Evolutionary conservation across 2,329 filamentous ascomycete species (phyloP), one percentile per base, ranked within the genome.

Genomic region (Dothistroma septosporum): DNA sequence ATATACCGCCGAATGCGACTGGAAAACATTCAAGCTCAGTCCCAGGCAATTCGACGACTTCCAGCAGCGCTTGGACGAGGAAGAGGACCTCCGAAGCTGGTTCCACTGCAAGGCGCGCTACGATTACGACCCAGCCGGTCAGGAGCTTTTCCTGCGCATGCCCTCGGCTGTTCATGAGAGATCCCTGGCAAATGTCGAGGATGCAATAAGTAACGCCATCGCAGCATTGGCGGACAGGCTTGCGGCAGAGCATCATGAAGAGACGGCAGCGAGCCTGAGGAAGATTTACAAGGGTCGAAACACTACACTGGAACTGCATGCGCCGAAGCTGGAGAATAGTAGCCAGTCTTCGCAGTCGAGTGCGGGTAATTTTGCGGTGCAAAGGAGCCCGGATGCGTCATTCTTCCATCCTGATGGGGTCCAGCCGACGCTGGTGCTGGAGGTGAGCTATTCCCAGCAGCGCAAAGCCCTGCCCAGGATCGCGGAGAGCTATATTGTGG

Each of bases 401-500:
- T 64, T 58, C 35, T 64, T 35, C 31, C 10, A 37, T 7, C 31
- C 31, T n/a, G 44, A 19, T 8, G 56, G 33, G 28, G 37, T 1
- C 4, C 24, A 48, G 24, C 61, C 61, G n/a, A 33, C 35, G 11
- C 19, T 60, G 47, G 66, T 75, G 11, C 66, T 74, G 35, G 72
- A 75, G 60, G 70, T 74, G 21, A 69, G 71, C 21, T 70, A 73
- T 63, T 67, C 67, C 19, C 71, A 73, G 66, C 70, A 72, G 56
- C 59, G 64, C 49, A 70, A 69, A 50, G 64, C 67, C 22, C 58
- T 75, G 47, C 53, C 58, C 12, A 24, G 59, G 52, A 62, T 75
- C 52, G 73, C 71, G 1, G 72, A 74, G 37, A 68, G 71, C 60
- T 74, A 75, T 60, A 71, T 75, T 50, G 61, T 74, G 24, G 68